Conservation (phyloP, 345 rosid genomes). For the Boechera divaricarpa region DNA sequence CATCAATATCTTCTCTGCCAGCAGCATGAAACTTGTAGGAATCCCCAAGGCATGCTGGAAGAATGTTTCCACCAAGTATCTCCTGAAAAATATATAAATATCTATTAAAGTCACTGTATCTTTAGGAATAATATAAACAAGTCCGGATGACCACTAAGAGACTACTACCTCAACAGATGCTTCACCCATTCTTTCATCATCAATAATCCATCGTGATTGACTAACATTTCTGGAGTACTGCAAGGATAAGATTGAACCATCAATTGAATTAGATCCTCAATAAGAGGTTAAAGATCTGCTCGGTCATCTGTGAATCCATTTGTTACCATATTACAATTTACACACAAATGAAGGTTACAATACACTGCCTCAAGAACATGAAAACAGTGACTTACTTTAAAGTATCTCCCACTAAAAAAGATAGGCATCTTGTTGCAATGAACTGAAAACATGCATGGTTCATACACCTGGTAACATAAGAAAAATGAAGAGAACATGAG, state of each 20-base stretch:
- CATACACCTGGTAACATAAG: conserved; percentile 53
- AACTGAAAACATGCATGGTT: conserved; percentile 71
- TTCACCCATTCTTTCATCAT: conserved; percentile 95
- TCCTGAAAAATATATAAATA: conserved; percentile 55
- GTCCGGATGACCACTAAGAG: conserved; percentile 25
- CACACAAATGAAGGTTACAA: conserved; percentile 2
- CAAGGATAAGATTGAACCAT: conserved; percentile 25
- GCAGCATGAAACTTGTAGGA: conserved; percentile 97
- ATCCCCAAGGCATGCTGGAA: conserved; percentile 79
- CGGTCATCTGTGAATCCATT: conserved; percentile 29
- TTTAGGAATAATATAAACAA: conserved; percentile 6
- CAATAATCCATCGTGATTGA: conserved; percentile 96
- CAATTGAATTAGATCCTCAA: not conserved
- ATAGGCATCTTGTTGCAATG: conserved; percentile 68
- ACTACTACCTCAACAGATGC: conserved; percentile 85
- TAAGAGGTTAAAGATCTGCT: not conserved
- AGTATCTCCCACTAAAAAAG: conserved; percentile 88
- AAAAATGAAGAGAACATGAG: conserved; percentile 21
- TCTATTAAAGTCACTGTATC: conserved; percentile 28
- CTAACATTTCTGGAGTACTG: conserved; percentile 96
- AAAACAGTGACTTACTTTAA: conserved; percentile 63
- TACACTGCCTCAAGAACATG: conserved; percentile 10
- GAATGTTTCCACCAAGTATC: conserved; percentile 76
- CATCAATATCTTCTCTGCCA: conserved; percentile 99
- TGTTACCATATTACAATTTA: not conserved